Conservation (phyloP, 495 filamentous ascomycete genomes). For the Delitschia confertaspora region DNA sequence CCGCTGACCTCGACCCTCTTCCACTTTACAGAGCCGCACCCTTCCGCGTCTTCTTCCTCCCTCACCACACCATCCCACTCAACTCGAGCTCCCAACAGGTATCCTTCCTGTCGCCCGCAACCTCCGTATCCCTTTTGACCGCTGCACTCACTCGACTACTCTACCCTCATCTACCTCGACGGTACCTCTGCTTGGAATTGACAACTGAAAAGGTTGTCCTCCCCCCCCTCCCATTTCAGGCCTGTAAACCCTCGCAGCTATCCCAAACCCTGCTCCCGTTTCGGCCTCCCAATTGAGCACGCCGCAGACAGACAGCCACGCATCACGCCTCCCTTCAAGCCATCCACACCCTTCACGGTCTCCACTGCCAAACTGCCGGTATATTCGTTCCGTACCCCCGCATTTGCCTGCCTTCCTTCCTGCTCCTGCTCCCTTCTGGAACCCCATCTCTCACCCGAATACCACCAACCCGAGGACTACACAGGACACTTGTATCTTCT, state of each 20-base stretch:
- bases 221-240: not conserved
- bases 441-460: slow-evolving; percentile 15
- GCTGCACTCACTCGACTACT: slow-evolving; percentile 8
- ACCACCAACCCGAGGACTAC: slow-evolving; percentile 12
- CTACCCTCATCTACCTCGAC: not conserved
- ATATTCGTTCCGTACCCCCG: slow-evolving; percentile 24
- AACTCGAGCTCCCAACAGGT: slow-evolving; percentile 6
- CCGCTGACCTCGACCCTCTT: slow-evolving; percentile 1
- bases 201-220: not conserved
- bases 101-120: slow-evolving; percentile 19
- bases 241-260: not conserved
- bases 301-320: slow-evolving; percentile 21
- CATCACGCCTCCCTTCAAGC: slow-evolving; percentile 17
- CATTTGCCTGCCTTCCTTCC: slow-evolving; percentile 19
- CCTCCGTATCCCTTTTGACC: not conserved
- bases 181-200: slow-evolving; percentile 5
- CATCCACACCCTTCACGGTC: slow-evolving; percentile 7
- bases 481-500: slow-evolving; percentile 9
- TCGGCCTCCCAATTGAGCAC: slow-evolving; percentile 12
- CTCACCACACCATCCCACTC: too few relatives aligned
- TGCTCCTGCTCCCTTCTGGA: slow-evolving; percentile 23
- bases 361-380: slow-evolving; percentile 20
- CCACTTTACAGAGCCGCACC: slow-evolving; percentile 9
- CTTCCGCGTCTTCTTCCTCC: too few relatives aligned
- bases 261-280: not conserved